Evolutionary conservation across 768 basidiomycete genomes (phyloP), one percentile per base, ranked within the genome.

Genomic region (Rubroboletus pulcherrimus): DNA sequence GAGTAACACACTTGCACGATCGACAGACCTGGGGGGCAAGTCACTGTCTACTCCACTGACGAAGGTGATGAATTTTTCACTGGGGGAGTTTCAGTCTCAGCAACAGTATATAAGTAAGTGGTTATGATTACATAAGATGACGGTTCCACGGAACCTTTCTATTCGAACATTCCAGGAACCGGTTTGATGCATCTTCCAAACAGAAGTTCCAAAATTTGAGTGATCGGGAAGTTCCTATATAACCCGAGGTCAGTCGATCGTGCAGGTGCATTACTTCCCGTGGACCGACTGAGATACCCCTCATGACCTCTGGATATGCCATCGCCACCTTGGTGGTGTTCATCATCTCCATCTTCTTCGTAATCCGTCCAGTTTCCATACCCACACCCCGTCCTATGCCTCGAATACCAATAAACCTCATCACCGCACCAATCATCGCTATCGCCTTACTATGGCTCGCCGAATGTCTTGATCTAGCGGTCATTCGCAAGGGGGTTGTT

Each of bases 401-500:
- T n/a, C 68, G 63, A 30, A 63, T 80, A 19, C 72, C 69, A 8
- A 64, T 84, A 42, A 76, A 82, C 63, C 75, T 84, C 39, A 79
- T 77, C 1, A 81, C 81, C 4, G 79, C 81, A 1, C 82, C 82
- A 1, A 80, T 82, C 21, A 61, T 79, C 47, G 75, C 79, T 11
- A 81, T 84, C 26, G 74, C 75, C 2, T 64, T 83, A 33, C 63
- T 83, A 17, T 82, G 81, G 82, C 81, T 81, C 3, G 67, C 81
- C 0, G 79, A 82, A 60, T 84, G 82, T 57, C 62, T 84, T 38
- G 63, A 76, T 51, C 54, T 66, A 0, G 30, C 59, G 0, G 82
- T 79, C 10, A 79, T 96, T 38, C 79, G 86, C 15, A 73, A 81
- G 55, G 94, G 95, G 1, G 91, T 96, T 49, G 83, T 94, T 10